Conservation (phyloP, 1,284 basidiomycete species). For the Agaricales sp. region DNA sequence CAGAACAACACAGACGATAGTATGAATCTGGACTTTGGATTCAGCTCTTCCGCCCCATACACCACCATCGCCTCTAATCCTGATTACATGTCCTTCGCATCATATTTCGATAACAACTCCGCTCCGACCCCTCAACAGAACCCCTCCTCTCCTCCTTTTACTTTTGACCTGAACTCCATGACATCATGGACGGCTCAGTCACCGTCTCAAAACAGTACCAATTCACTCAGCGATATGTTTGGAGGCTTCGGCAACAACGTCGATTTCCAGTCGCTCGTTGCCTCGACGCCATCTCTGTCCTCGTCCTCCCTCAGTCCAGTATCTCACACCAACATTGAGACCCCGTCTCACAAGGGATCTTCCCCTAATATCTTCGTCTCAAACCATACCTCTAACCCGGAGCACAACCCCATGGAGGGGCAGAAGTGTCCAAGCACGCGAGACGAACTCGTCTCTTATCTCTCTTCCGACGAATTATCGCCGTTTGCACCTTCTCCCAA, state of each 20-base stretch:
- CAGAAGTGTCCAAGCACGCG: slow-evolving; percentile 47
- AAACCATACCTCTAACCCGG: too few species aligned
- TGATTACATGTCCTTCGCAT: slow-evolving; percentile 70
- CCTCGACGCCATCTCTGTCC: slow-evolving; percentile 21
- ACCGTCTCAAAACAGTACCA: slow-evolving; percentile 21
- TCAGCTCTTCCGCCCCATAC: slow-evolving; percentile 33
- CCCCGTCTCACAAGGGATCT: slow-evolving; percentile 15
- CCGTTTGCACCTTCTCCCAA: slow-evolving; percentile 29
- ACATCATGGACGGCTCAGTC: slow-evolving; percentile 31
- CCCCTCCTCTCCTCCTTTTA: slow-evolving; percentile 11
- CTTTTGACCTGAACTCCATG: slow-evolving; percentile 26
- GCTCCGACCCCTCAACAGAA: slow-evolving; percentile 18
- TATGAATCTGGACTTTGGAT: slow-evolving; percentile 53
- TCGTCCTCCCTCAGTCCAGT: slow-evolving; percentile 43
- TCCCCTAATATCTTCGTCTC: slow-evolving; percentile 20
- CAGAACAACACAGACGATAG: slow-evolving; percentile 38
- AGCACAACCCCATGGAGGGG: too few species aligned
- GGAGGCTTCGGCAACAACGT: slow-evolving; percentile 36
- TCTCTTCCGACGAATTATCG: slow-evolving; percentile 39
- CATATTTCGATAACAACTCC: slow-evolving; percentile 38
- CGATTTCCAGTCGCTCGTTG: slow-evolving; percentile 34
- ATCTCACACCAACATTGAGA: slow-evolving; percentile 27
- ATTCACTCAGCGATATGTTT: slow-evolving; percentile 51
- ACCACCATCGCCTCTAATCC: slow-evolving; percentile 73
- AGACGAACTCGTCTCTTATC: slow-evolving; percentile 37